phyloP scores from a whole-genome alignment of 192 early-diverging fungal species.

The Backusella tuberculispora region DNA sequence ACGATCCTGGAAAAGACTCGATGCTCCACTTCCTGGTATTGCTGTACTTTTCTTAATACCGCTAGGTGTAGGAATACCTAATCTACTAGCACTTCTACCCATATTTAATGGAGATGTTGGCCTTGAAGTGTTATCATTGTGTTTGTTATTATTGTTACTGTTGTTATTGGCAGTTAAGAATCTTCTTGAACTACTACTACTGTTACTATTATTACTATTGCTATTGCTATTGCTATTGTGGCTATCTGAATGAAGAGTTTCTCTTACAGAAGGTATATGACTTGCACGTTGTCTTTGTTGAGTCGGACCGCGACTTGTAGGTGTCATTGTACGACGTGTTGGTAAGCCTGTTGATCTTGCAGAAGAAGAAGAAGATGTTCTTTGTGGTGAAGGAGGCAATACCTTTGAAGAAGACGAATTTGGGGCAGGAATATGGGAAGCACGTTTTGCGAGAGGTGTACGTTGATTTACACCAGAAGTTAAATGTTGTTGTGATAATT shows the following conservation, averaged over 20 bases:
- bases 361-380: constrained; percentile 14
- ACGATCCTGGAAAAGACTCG: background rate
- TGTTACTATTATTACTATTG: background rate
- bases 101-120: constrained; percentile 2
- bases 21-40: background rate
- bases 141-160: background rate
- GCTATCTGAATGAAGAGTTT: background rate
- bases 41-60: no score
- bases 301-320: background rate
- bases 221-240: background rate
- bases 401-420: background rate
- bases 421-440: constrained; percentile 43
- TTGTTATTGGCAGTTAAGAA: background rate
- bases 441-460: constrained; percentile 21
- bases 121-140: background rate
- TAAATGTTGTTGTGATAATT: background rate
- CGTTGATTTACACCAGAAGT: background rate
- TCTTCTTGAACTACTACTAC: background rate
- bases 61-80: background rate
- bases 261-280: constrained; percentile 31
- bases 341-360: constrained; percentile 6
- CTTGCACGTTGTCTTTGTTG: constrained; percentile 20
- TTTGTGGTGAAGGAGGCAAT: constrained; percentile 16
- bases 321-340: constrained; percentile 4
- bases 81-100: constrained; percentile 5